phyloP scores from a whole-genome alignment of 495 filamentous ascomycete genomes.

The Stereocaulon alpinum region DNA sequence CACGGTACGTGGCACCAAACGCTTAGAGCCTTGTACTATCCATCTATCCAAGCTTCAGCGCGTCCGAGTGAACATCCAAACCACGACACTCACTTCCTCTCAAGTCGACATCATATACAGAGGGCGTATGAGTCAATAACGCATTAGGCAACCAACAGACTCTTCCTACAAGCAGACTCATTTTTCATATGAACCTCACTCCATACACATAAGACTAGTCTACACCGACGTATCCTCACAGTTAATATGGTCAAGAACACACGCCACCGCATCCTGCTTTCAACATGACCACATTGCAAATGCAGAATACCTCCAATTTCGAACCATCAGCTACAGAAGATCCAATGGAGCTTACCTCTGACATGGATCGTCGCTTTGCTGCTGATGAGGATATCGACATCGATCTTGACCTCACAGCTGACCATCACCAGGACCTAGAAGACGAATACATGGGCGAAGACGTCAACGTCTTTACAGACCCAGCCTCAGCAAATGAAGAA shows the following conservation, averaged over 20 bases:
- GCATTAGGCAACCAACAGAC: neutral
- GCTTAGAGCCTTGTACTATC: neutral
- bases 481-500: constrained; percentile 26
- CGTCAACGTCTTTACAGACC: constrained; percentile 20
- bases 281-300: constrained; percentile 13
- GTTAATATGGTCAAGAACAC: neutral
- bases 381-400: constrained; percentile 62
- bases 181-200: neutral
- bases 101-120: neutral
- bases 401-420: constrained; percentile 57
- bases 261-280: neutral
- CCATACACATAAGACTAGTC: neutral
- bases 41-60: neutral
- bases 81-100: neutral
- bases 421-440: constrained; percentile 40
- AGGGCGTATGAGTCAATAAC: neutral
- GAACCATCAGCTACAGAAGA: constrained; percentile 27
- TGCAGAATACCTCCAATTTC: constrained; percentile 2
- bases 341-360: constrained; percentile 46
- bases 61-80: neutral
- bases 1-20: too few species aligned
- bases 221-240: neutral
- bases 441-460: constrained; percentile 56
- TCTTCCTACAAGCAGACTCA: neutral
- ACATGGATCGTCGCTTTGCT: constrained; percentile 21